These are phyloP conservation scores for Hansenula sp. DNA, from an alignment of 1,139 yeast genomes.

Conservation along the genomic window DNA sequence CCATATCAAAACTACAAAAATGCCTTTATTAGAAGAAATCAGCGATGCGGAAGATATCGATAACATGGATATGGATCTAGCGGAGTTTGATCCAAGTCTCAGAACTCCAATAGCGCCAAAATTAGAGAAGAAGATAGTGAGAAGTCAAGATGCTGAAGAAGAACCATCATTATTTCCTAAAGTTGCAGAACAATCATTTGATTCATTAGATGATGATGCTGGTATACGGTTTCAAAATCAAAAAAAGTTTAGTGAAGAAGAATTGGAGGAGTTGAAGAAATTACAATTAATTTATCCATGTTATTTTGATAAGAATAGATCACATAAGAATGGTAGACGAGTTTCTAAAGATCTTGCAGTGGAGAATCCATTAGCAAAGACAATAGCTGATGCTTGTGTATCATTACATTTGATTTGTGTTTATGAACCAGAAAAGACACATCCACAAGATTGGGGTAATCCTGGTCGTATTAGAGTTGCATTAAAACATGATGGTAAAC, in stretches of 20 bases:
- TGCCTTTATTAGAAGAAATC: constrained; percentile 81
- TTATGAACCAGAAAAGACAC: constrained; percentile 77
- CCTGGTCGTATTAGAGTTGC: constrained; percentile 89
- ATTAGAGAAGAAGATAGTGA: constrained; percentile 51
- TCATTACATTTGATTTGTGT: constrained; percentile 33
- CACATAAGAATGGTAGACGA: constrained; percentile 81
- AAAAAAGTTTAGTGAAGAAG: constrained; percentile 26
- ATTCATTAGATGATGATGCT: constrained; percentile 9
- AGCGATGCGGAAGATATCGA: constrained; percentile 83
- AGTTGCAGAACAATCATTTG: neutral
- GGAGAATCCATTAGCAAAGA: constrained; percentile 80
- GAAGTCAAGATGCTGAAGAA: constrained; percentile 53
- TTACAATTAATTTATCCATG: constrained; percentile 85
- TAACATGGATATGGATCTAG: constrained; percentile 87
- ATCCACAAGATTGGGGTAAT: constrained; percentile 96
- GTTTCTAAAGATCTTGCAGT: constrained; percentile 67
- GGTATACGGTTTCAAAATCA: constrained; percentile 21
- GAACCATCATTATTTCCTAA: constrained; percentile 15
- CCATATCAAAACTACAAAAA: constrained; percentile 25
- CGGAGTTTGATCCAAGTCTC: constrained; percentile 78
- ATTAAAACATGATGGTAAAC: constrained; percentile 46
- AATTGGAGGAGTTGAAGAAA: constrained; percentile 49
- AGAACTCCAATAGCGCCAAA: constrained; percentile 69
- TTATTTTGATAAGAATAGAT: constrained; percentile 77
- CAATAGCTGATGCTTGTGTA: constrained; percentile 62